phyloP scores from a whole-genome alignment of 1,284 basidiomycete species.

The Ceratobasidium sp. region DNA sequence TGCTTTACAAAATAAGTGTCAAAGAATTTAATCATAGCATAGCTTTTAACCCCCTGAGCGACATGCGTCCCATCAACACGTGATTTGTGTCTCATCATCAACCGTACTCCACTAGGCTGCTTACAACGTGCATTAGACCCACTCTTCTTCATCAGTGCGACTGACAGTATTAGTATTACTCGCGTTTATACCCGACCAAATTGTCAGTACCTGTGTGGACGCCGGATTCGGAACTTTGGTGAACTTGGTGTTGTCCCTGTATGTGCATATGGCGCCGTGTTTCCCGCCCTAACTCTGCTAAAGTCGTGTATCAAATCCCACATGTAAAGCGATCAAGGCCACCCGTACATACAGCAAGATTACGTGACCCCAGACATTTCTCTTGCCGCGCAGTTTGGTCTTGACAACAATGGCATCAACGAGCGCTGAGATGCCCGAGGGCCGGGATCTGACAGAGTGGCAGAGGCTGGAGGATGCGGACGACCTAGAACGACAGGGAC shows the following conservation, averaged over 20 bases:
- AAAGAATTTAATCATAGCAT: too few relatives aligned
- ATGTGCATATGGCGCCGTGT: background rate
- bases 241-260: too few relatives aligned
- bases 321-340: background rate
- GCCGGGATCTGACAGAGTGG: slow-evolving; percentile 33
- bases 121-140: too few relatives aligned
- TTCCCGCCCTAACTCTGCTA: background rate
- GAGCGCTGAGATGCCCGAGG: slow-evolving; percentile 10
- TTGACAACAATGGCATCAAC: background rate
- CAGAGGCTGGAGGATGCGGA: slow-evolving; percentile 12
- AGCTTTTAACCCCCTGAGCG: background rate
- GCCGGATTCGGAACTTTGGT: too few relatives aligned
- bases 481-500: background rate
- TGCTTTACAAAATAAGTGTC: background rate
- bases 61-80: slow-evolving; percentile 23
- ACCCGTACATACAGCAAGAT: background rate
- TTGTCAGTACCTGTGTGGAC: too few relatives aligned
- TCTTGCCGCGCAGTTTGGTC: background rate
- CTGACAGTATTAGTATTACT: too few relatives aligned
- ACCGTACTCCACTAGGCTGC: background rate
- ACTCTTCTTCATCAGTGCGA: too few relatives aligned
- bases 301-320: background rate
- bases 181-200: too few relatives aligned
- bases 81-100: slow-evolving; percentile 28
- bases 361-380: background rate